phyloP scores from a whole-genome alignment of 345 rosid genomes.

The Hibiscus trionum region DNA sequence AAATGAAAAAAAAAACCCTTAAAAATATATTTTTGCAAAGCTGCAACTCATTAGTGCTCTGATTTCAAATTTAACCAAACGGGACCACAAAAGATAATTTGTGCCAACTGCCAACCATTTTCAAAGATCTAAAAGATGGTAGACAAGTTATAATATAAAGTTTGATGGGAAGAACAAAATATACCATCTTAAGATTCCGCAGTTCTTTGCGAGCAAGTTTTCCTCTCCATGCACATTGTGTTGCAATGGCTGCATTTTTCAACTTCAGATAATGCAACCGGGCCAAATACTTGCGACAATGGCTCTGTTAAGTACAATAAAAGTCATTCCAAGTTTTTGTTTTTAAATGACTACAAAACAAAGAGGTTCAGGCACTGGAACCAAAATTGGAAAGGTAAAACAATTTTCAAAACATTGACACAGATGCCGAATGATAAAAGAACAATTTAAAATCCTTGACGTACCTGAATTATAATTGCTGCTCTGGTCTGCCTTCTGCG shows the following conservation, averaged over 20 bases:
- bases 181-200: conserved; percentile 85
- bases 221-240: conserved; percentile 97
- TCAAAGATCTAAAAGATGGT: neutral
- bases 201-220: conserved; percentile 85
- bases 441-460: conserved; percentile 1
- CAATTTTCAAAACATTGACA: neutral
- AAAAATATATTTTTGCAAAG: neutral
- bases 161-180: neutral
- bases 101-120: neutral
- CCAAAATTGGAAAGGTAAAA: conserved; percentile 1
- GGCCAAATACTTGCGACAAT: conserved; percentile 66
- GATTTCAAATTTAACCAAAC: neutral
- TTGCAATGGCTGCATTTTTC: conserved; percentile 73
- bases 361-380: conserved; percentile 10
- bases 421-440: neutral
- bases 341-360: neutral
- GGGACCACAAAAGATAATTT: neutral
- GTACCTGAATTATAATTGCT: conserved; percentile 75
- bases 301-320: conserved; percentile 43
- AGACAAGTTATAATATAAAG: neutral
- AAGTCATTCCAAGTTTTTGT: conserved; percentile 8
- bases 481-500: conserved; percentile 74
- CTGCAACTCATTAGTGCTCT: neutral
- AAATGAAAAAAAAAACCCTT: no score
- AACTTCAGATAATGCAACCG: conserved; percentile 45